phyloP scores from a whole-genome alignment of 2,329 filamentous ascomycete genomes.

The Purpureocillium takamizusanense region DNA sequence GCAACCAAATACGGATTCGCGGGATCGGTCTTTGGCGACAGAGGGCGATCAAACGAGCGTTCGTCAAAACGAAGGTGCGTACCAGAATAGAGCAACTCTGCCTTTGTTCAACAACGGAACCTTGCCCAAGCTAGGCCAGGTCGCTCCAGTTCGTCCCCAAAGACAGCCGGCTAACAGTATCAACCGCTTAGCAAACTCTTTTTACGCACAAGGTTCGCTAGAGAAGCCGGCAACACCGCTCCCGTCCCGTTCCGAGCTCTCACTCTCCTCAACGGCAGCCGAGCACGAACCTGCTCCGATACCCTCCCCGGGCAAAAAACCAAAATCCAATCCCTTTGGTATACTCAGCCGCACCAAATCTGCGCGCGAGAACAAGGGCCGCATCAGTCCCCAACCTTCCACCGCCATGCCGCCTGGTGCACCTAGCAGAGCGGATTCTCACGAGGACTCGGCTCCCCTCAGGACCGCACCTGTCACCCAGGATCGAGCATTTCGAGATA shows the following conservation, averaged over 20 bases:
- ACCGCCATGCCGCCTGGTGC: conserved; percentile 13
- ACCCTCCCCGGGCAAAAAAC: conserved; percentile 32
- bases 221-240: conserved; percentile 30
- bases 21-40: conserved; percentile 28
- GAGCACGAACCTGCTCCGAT: conserved; percentile 32
- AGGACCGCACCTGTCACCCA: conserved; percentile 56
- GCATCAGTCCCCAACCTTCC: conserved; percentile 27
- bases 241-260: conserved; percentile 42
- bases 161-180: conserved; percentile 8
- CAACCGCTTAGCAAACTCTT: conserved; percentile 13
- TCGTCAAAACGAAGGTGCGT: conserved; percentile 24
- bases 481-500: conserved; percentile 59
- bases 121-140: too few species aligned
- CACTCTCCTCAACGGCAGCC: conserved; percentile 34
- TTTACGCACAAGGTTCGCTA: conserved; percentile 19
- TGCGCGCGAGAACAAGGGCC: conserved; percentile 41
- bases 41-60: conserved; percentile 20
- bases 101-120: too few species aligned
- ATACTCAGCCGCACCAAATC: conserved; percentile 43
- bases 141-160: neutral
- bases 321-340: conserved; percentile 46
- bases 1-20: conserved; percentile 25
- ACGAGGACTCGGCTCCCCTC: conserved; percentile 26
- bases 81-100: neutral
- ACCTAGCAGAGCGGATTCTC: conserved; percentile 15